These are phyloP conservation scores for Crithidia sp. DNA, from an alignment of 208 protist genomes.

Conservation along the genomic window DNA sequence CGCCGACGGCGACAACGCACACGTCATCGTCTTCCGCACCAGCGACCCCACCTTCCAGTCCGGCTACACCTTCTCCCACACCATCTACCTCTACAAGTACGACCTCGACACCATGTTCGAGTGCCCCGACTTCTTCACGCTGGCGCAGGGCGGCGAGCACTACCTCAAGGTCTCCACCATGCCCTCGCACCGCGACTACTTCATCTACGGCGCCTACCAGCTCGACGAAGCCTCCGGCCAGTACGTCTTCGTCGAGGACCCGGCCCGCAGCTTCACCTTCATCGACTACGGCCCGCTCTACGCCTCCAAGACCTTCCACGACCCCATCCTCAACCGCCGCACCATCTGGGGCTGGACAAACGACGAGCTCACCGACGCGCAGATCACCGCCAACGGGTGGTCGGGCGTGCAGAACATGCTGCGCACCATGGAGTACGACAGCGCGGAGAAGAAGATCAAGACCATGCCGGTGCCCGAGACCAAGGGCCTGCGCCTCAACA, in stretches of 20 bases:
- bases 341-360: slow-evolving; percentile 43
- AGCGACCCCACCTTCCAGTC: slow-evolving; percentile 44
- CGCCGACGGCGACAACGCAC: slow-evolving; percentile 31
- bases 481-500: slow-evolving; percentile 28
- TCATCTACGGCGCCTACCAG: slow-evolving; percentile 39
- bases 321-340: slow-evolving; percentile 38
- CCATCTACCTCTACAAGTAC: slow-evolving; percentile 32
- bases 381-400: slow-evolving; percentile 36
- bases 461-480: slow-evolving; percentile 33
- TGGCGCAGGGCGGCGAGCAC: slow-evolving; percentile 15
- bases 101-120: slow-evolving; percentile 41
- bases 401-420: slow-evolving; percentile 41
- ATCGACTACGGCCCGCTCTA: slow-evolving; percentile 46
- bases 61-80: slow-evolving; percentile 49
- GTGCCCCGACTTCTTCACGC: slow-evolving; percentile 52
- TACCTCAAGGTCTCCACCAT: slow-evolving; percentile 51
- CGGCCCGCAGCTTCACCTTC: slow-evolving; percentile 29
- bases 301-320: slow-evolving; percentile 43
- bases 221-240: slow-evolving; percentile 9
- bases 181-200: slow-evolving; percentile 36
- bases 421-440: slow-evolving; percentile 45
- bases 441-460: slow-evolving; percentile 35
- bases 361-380: slow-evolving; percentile 39
- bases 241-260: slow-evolving; percentile 37
- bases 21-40: slow-evolving; percentile 53